Conservation (phyloP, 2,329 filamentous ascomycete genomes). For the Pseudocercospora crystallina region DNA sequence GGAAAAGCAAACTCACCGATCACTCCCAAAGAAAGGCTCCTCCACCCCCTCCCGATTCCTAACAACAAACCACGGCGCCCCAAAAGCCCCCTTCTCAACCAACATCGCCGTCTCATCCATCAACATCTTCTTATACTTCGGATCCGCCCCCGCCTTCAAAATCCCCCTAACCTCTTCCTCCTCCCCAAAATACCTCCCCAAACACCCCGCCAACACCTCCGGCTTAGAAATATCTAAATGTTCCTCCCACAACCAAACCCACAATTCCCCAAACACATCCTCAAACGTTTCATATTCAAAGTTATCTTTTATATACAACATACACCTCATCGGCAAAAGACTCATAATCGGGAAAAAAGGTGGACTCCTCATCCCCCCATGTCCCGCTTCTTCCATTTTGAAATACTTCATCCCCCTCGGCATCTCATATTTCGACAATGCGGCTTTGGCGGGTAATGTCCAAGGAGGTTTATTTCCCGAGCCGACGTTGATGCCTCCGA, state of each 20-base stretch:
- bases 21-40: constrained; percentile 76
- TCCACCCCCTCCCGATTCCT: constrained; percentile 56
- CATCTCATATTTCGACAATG: constrained; percentile 54
- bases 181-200: constrained; percentile 50
- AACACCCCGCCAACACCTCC: constrained; percentile 49
- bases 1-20: constrained; percentile 38
- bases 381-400: constrained; percentile 34
- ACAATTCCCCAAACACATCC: constrained; percentile 55
- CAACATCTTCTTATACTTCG: constrained; percentile 25
- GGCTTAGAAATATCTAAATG: constrained; percentile 61
- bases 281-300: constrained; percentile 54
- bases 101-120: constrained; percentile 23
- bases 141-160: constrained; percentile 34
- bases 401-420: constrained; percentile 55
- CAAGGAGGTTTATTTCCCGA: constrained; percentile 70
- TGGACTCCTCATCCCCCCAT: constrained; percentile 28
- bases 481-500: constrained; percentile 51
- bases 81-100: constrained; percentile 65
- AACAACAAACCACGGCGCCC: constrained; percentile 74
- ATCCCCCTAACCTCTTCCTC: constrained; percentile 21
- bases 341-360: constrained; percentile 57
- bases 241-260: constrained; percentile 62
- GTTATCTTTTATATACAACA: constrained; percentile 65
- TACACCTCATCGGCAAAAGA: constrained; percentile 40
- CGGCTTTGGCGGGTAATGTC: constrained; percentile 66